Evolutionary conservation across 768 basidiomycete species (phyloP), one percentile per base, ranked within the genome.

Genomic region (Favolaschia claudopus): DNA sequence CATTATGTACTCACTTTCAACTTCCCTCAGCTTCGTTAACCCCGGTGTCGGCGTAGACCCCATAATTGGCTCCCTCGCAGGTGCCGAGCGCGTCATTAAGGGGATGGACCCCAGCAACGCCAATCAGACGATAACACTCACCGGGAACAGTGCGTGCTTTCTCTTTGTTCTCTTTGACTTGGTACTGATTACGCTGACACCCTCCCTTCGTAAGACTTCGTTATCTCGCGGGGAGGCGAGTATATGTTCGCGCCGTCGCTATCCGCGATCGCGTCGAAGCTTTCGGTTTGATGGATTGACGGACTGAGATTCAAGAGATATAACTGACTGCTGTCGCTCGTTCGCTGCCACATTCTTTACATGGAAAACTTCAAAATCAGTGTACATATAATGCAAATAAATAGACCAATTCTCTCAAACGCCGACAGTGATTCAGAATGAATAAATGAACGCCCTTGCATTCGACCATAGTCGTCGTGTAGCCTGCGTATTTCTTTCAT

Each of bases 241-340:
- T 70, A 70, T 46, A 74, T 72, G 56, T 74, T 74, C 52, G 58
- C 68, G 7, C 74, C 73, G 3, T 69, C 69, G 14, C 59, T 73
- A 37, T 70, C 71, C 5, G 69, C 70, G 20, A 63, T 75, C 15
- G 45, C 55, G 34, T 58, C 24, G 42, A 56, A 44, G 20, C 44
- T 62, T 38, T 62, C 60, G 25, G 60, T 45, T 22, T 62, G 28
- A 60, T 53, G 29, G 24, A 7, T 24, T n/a, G n/a, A n/a, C n/a
- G n/a, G n/a, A n/a, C n/a, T n/a, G n/a, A n/a, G n/a, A n/a, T n/a
- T n/a, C n/a, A n/a, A n/a, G n/a, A n/a, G n/a, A n/a, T n/a, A n/a
- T n/a, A n/a, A n/a, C n/a, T n/a, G n/a, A n/a, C n/a, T n/a, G n/a
- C n/a, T n/a, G n/a, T n/a, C n/a, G n/a, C n/a, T n/a, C n/a, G n/a